Percentiles rank a stretch among this genome's conserved stretches.
Evolutionary conservation across 139 green algal species (phyloP).

Genomic region (Chara braunii): DNA sequence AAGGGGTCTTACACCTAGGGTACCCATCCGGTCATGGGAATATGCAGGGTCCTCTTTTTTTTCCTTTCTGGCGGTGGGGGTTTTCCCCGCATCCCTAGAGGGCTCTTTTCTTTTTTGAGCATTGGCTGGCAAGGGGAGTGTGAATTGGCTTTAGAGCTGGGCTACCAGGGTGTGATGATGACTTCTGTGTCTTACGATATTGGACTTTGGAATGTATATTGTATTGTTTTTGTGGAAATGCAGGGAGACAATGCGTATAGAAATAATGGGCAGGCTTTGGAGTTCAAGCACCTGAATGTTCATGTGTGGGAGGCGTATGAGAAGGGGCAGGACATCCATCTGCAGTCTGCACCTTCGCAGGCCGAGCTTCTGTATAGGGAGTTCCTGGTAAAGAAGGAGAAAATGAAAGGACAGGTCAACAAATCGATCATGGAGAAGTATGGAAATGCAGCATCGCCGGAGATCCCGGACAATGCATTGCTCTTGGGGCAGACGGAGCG

Average conservation of each 20-base stretch:
- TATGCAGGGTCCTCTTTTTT: no score
- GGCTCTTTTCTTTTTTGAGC: no score
- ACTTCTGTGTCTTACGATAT: no score
- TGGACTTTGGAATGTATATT: no score
- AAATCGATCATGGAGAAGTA: constrained; percentile 74
- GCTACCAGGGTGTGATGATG: no score
- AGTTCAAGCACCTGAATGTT: constrained; percentile 72
- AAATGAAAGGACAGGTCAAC: constrained; percentile 55
- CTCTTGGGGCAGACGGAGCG: constrained; percentile 72
- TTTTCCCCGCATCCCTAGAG: no score
- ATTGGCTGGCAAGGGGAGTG: no score
- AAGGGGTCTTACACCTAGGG: no score
- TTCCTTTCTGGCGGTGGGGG: no score
- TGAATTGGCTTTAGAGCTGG: no score
- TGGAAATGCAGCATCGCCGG: constrained; percentile 58
- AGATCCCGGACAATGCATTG: constrained; percentile 53
- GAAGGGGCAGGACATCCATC: constrained; percentile 74
- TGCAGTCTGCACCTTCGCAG: constrained; percentile 77
- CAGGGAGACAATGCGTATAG: constrained; percentile 91
- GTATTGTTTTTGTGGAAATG: no score
- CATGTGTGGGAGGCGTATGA: constrained; percentile 76
- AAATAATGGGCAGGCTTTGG: constrained; percentile 62
- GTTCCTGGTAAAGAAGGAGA: constrained; percentile 88
- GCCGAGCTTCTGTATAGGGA: constrained; percentile 78
- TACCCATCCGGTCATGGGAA: no score